Evolutionary conservation across 1,139 yeast genomes (phyloP).

Genomic region (Pichia sp.): DNA sequence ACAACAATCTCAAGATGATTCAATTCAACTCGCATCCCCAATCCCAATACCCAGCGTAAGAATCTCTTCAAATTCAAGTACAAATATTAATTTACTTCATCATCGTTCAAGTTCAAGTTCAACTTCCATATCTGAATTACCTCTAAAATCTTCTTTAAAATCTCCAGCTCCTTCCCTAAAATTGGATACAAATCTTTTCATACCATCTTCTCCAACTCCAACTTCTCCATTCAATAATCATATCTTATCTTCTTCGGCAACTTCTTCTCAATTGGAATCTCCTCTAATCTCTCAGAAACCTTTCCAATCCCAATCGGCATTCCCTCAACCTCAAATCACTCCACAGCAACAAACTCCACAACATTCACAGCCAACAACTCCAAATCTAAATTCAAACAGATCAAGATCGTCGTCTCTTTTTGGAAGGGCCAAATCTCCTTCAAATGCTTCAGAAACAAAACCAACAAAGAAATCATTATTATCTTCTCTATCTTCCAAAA

Average conservation of each 20-base stretch:
- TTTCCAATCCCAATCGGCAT: background rate
- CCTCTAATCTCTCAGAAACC: slow-evolving; percentile 5
- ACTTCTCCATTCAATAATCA: background rate
- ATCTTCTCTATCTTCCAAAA: slow-evolving; percentile 48
- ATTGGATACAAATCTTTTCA: background rate
- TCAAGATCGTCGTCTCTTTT: slow-evolving; percentile 23
- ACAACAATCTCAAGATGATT: no score
- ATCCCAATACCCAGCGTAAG: slow-evolving; percentile 4
- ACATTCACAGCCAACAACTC: background rate
- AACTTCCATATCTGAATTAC: slow-evolving; percentile 1
- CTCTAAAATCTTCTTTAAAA: slow-evolving; percentile 23
- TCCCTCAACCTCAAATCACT: no score
- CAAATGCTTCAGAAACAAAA: slow-evolving; percentile 12
- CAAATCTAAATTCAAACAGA: slow-evolving; percentile 10
- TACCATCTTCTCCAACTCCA: background rate
- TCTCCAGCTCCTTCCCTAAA: slow-evolving; percentile 3
- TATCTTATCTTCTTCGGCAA: background rate
- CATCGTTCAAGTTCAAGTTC: background rate
- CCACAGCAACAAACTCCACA: background rate
- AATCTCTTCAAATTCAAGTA: background rate
- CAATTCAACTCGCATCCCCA: background rate
- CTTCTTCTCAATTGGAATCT: background rate
- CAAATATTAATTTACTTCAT: background rate
- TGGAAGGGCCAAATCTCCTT: slow-evolving; percentile 12
- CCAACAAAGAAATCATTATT: slow-evolving; percentile 32